A percentile compares a stretch with the other conserved stretches of the same genome.
phyloP scores from a whole-genome alignment of 768 basidiomycete genomes.

The Podaxis carcinomalis region DNA sequence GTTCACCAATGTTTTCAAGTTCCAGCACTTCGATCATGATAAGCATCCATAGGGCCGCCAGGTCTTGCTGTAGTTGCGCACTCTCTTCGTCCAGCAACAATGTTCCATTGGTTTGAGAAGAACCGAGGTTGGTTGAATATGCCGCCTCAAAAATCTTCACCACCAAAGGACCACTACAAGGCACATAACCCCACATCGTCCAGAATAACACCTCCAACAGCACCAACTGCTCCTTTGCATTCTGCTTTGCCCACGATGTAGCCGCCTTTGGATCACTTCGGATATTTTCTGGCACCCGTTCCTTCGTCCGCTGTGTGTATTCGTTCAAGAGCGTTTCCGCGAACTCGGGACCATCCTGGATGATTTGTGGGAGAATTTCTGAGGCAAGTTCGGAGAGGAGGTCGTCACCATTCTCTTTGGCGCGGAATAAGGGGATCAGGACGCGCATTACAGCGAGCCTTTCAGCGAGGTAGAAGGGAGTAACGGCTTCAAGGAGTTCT shows the following conservation, averaged over 20 bases:
- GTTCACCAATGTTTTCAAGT: slow-evolving; percentile 64
- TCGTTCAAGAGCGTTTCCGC: slow-evolving; percentile 55
- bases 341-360: slow-evolving; percentile 65
- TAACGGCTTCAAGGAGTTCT: slow-evolving; percentile 66
- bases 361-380: slow-evolving; percentile 51
- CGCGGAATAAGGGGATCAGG: slow-evolving; percentile 73
- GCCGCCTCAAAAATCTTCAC: slow-evolving; percentile 60
- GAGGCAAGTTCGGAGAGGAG: slow-evolving; percentile 50
- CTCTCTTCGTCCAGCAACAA: slow-evolving; percentile 76
- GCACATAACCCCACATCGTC: slow-evolving; percentile 74
- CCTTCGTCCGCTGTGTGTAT: slow-evolving; percentile 52
- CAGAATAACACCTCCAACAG: slow-evolving; percentile 87
- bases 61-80: slow-evolving; percentile 57
- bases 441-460: slow-evolving; percentile 65
- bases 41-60: slow-evolving; percentile 72
- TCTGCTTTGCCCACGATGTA: slow-evolving; percentile 72
- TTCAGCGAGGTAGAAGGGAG: slow-evolving; percentile 81
- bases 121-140: slow-evolving; percentile 61
- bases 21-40: slow-evolving; percentile 78
- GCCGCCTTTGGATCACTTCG: slow-evolving; percentile 52
- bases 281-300: slow-evolving; percentile 40
- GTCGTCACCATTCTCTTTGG: slow-evolving; percentile 54
- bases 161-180: slow-evolving; percentile 62
- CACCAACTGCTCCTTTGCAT: slow-evolving; percentile 71
- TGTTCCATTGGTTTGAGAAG: slow-evolving; percentile 54